These are phyloP conservation scores for Wickerhamiella brachini DNA, from an alignment of 805 yeast species.

Conservation along the genomic window DNA sequence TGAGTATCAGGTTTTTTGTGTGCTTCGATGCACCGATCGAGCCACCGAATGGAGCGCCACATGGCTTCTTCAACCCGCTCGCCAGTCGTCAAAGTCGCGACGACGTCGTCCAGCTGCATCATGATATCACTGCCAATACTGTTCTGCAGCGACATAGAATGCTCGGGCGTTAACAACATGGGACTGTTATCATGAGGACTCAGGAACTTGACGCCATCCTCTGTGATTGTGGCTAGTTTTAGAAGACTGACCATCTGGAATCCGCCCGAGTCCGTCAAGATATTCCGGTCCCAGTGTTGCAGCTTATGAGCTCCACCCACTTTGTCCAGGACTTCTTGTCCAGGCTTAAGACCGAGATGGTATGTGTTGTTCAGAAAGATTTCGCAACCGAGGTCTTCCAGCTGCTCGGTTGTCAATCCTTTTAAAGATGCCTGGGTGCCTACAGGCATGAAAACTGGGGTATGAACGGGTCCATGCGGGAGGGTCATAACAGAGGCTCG, in stretches of 20 bases:
- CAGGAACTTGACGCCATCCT: conserved; percentile 32
- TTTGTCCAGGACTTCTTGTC: conserved; percentile 28
- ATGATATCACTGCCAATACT: conserved; percentile 33
- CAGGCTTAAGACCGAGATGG: conserved; percentile 32
- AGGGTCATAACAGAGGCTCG: conserved; percentile 30
- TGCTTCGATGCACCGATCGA: conserved; percentile 32
- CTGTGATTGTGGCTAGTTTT: conserved; percentile 33
- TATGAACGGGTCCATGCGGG: conserved; percentile 31
- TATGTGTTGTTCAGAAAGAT: conserved; percentile 33
- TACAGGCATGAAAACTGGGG: conserved; percentile 37
- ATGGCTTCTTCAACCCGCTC: conserved; percentile 34
- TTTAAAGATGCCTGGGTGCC: conserved; percentile 35
- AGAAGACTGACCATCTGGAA: conserved; percentile 34
- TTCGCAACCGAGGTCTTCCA: conserved; percentile 28
- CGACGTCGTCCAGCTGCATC: conserved; percentile 36
- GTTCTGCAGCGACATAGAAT: conserved; percentile 32
- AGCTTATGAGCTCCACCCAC: conserved; percentile 33
- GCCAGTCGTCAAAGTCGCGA: conserved; percentile 31
- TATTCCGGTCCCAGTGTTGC: conserved; percentile 31
- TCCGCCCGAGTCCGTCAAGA: conserved; percentile 33
- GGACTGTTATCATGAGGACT: conserved; percentile 35
- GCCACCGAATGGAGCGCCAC: conserved; percentile 32
- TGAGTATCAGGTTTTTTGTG: conserved; percentile 31
- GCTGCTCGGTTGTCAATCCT: conserved; percentile 32
- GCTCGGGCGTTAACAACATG: conserved; percentile 34